Evolutionary conservation across 305 asterid genomes (phyloP), one percentile per base, ranked within the genome.

Genomic region (Solanum hybrid): DNA sequence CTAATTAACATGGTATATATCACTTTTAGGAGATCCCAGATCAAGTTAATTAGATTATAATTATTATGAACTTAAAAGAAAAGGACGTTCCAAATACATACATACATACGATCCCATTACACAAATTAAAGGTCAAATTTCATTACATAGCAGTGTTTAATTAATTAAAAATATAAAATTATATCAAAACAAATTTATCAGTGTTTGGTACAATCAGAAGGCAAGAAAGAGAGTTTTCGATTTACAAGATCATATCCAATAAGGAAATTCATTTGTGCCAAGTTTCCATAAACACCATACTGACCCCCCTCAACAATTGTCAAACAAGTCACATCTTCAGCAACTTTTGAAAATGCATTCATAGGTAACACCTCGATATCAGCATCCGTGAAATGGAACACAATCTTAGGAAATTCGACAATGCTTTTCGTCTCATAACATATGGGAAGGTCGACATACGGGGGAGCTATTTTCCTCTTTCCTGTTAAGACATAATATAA

Each of bases 181-280:
- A 81, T 26, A 81, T 27, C 8, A 38, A 38, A 38, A 10, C 15
- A 26, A 81, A 40, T 8, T 10, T 10, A 26, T 82, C 38, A 27
- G 15, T 82, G 17, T 13, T 86, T 90, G 82, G 92, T 10, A 80
- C 95, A 94, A 91, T 94, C 94, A 7, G 91, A 88, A 1, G 87
- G 84, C 90, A 88, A 88, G 72, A 94, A 94, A 22, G 35, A 85
- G 2, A 94, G 69, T 60, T 78, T 56, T 11, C 72, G 2, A 6
- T 89, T 78, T 64, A 72, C 91, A 56, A 92, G 88, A 93, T 94
- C 96, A 89, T 91, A 93, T 85, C 94, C 95, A 5, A 93, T 35
- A 9, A 80, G 86, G 75, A 87, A 89, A 60, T 93, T 92, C 79
- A 91, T 87, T 72, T 93, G 94, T 19, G 91, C 91, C 89, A 93